Conservation (phyloP, 306 rosid species). For the Morella rubra region DNA sequence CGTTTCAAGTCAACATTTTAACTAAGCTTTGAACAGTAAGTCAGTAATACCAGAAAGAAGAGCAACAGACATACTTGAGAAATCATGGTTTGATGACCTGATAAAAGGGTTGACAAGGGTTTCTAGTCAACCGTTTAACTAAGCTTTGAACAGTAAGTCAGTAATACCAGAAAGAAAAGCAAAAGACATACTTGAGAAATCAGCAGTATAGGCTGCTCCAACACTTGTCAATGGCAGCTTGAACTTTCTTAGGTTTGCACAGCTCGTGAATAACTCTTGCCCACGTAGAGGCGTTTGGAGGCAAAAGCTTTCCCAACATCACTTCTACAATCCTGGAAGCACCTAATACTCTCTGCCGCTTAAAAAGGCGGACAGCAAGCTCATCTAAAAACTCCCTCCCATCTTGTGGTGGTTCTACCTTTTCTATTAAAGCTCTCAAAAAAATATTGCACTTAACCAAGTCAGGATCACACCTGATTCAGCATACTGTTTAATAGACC, state of each 20-base stretch:
- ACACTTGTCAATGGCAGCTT: conserved; percentile 53
- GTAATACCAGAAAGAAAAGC: not conserved
- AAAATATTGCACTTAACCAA: conserved; percentile 64
- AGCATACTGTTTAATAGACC: conserved; percentile 73
- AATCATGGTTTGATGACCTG: not conserved
- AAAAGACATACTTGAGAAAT: conserved; percentile 30
- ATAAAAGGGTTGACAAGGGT: not conserved
- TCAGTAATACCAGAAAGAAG: not conserved
- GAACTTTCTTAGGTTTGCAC: conserved; percentile 59
- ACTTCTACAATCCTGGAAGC: conserved; percentile 64
- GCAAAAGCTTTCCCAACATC: conserved; percentile 67
- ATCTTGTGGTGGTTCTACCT: conserved; percentile 71
- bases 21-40: not conserved
- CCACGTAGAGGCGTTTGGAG: conserved; percentile 78
- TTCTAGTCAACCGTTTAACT: not conserved
- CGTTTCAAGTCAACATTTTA: not conserved
- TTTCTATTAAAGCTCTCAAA: conserved; percentile 67
- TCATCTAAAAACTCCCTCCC: conserved; percentile 84
- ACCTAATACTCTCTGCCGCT: conserved; percentile 53
- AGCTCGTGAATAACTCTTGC: conserved; percentile 56
- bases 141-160: not conserved
- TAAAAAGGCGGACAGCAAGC: conserved; percentile 69
- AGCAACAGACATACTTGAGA: conserved; percentile 25
- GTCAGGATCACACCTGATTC: conserved; percentile 82
- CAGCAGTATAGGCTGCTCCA: conserved; percentile 55